A percentile compares a stretch with the other conserved stretches of the same genome.
phyloP scores from a whole-genome alignment of 805 yeast genomes.

The Saturnispora galanensis region DNA sequence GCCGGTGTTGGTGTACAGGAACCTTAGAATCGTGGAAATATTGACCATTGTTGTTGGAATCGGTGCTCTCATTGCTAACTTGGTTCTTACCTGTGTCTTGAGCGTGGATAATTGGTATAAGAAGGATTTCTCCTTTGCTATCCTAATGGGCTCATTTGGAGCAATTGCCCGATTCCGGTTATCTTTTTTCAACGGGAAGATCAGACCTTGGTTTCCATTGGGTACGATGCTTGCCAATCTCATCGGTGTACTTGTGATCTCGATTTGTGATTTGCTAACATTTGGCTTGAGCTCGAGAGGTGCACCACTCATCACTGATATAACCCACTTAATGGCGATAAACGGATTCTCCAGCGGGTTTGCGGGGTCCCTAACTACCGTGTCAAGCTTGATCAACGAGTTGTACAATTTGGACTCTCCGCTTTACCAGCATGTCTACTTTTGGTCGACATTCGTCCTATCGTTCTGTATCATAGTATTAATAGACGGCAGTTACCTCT shows the following conservation, averaged over 20 bases:
- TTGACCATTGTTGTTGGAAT: slow-evolving; percentile 18
- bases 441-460: slow-evolving; percentile 32
- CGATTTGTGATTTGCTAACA: slow-evolving; percentile 14
- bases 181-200: slow-evolving; percentile 38
- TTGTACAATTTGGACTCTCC: slow-evolving; percentile 26
- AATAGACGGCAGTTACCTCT: slow-evolving; percentile 61
- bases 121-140: slow-evolving; percentile 53
- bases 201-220: slow-evolving; percentile 36
- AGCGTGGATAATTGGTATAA: slow-evolving; percentile 39
- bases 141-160: slow-evolving; percentile 65
- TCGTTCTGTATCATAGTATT: slow-evolving; percentile 44
- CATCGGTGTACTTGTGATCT: slow-evolving; percentile 16
- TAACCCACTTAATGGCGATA: slow-evolving; percentile 16
- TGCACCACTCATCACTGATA: slow-evolving; percentile 9
- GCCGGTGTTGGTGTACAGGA: slow-evolving; percentile 8
- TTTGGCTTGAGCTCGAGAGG: slow-evolving; percentile 11
- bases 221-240: slow-evolving; percentile 38
- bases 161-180: slow-evolving; percentile 48
- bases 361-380: slow-evolving; percentile 32
- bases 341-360: slow-evolving; percentile 21
- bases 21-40: slow-evolving; percentile 11
- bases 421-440: slow-evolving; percentile 39
- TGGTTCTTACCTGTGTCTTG: slow-evolving; percentile 34
- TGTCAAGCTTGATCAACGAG: slow-evolving; percentile 72
- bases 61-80: slow-evolving; percentile 26